Conservation (phyloP, 495 filamentous ascomycete species). For the Penicillium coffeae region DNA sequence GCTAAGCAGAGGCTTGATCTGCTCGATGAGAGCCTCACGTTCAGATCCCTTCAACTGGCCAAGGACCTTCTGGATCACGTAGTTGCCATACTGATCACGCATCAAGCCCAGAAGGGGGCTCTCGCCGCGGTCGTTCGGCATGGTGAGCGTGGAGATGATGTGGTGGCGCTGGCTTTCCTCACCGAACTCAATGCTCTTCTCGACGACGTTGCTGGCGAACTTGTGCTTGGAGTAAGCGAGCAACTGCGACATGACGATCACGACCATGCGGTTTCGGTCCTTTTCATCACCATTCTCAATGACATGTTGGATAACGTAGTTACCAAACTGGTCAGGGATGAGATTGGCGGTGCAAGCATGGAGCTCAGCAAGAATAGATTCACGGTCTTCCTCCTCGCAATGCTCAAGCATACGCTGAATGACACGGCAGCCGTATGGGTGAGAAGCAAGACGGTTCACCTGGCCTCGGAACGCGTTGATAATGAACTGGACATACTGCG, state of each 20-base stretch:
- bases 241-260: constrained; percentile 65
- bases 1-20: constrained; percentile 69
- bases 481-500: constrained; percentile 81
- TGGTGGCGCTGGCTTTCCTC: constrained; percentile 62
- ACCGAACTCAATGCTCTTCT: constrained; percentile 82
- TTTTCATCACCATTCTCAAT: constrained; percentile 76
- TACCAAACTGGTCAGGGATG: constrained; percentile 88
- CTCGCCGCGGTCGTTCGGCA: constrained; percentile 57
- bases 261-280: constrained; percentile 70
- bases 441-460: constrained; percentile 71
- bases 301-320: constrained; percentile 95
- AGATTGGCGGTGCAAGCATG: constrained; percentile 66
- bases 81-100: constrained; percentile 92
- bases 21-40: constrained; percentile 60
- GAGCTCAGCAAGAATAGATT: constrained; percentile 72
- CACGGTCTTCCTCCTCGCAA: constrained; percentile 68
- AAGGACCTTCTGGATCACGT: constrained; percentile 88
- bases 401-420: constrained; percentile 91
- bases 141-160: constrained; percentile 66
- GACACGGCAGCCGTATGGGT: constrained; percentile 88
- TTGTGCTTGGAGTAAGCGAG: constrained; percentile 88
- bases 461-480: constrained; percentile 79
- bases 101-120: constrained; percentile 70
- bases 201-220: constrained; percentile 95
- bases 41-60: constrained; percentile 63